Percentiles rank a stretch among this genome's conserved stretches.
These are phyloP conservation scores for Colletotrichum cuscutae DNA, from an alignment of 2,329 filamentous ascomycete species.

Conservation along the genomic window DNA sequence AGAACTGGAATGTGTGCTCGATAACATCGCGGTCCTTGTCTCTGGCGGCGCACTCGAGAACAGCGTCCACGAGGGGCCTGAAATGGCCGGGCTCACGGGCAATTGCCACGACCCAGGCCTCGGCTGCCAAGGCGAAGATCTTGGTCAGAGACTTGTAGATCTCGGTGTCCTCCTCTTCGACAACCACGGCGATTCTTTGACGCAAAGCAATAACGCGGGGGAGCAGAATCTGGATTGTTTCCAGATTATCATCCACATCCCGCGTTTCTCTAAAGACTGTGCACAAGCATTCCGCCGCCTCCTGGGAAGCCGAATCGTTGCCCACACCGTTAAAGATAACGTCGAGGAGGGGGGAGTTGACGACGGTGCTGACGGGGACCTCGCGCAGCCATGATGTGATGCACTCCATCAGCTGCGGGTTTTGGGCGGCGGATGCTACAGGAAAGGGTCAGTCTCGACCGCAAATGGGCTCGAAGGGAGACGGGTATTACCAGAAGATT, in stretches of 20 bases:
- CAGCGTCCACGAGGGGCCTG: conserved; percentile 84
- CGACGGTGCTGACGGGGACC: conserved; percentile 84
- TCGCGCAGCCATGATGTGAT: conserved; percentile 97
- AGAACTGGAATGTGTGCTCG: conserved; percentile 94
- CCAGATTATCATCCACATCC: conserved; percentile 90
- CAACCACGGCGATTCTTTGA: conserved; percentile 79
- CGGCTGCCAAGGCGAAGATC: conserved; percentile 91
- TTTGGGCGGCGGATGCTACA: conserved; percentile 79
- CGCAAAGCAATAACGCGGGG: conserved; percentile 81
- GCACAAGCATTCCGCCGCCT: conserved; percentile 92
- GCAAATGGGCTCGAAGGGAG: conserved; percentile 12
- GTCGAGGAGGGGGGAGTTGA: conserved; percentile 86
- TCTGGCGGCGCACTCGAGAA: conserved; percentile 89
- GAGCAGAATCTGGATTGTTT: conserved; percentile 84
- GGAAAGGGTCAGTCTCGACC: conserved; percentile 36
- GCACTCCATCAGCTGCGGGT: conserved; percentile 92
- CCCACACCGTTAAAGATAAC: conserved; percentile 82
- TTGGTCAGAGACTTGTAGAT: conserved; percentile 89
- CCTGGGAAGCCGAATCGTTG: conserved; percentile 81
- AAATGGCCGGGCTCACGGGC: conserved; percentile 86
- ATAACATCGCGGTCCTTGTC: conserved; percentile 93
- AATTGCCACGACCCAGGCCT: conserved; percentile 93
- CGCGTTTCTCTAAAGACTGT: conserved; percentile 91
- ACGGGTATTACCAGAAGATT: conserved; percentile 81
- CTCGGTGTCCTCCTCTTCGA: conserved; percentile 85